A percentile compares a stretch with the other conserved stretches of the same genome.
These are phyloP conservation scores for Liriodendron chinense DNA, from an alignment of 164 flowering plant genomes.

Conservation along the genomic window DNA sequence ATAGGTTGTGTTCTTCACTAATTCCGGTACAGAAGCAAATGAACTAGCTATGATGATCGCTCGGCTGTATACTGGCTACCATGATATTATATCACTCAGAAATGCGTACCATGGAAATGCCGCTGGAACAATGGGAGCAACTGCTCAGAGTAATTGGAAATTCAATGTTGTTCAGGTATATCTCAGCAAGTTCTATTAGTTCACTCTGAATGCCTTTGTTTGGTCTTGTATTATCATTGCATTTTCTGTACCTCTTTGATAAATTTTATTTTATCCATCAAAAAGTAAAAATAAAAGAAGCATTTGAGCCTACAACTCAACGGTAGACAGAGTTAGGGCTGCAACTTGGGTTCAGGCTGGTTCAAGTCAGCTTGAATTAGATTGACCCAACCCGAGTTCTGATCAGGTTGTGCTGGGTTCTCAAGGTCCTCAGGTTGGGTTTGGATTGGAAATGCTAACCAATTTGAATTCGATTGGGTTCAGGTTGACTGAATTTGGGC, in stretches of 20 bases:
- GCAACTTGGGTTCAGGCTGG: too few species aligned
- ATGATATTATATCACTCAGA: slow-evolving; percentile 79
- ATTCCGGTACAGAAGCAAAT: slow-evolving; percentile 98
- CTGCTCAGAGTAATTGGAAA: slow-evolving; percentile 79
- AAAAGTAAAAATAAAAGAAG: too few species aligned
- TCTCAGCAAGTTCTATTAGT: neutral
- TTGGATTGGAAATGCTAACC: too few species aligned
- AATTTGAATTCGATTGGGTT: too few species aligned
- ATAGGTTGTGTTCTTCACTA: slow-evolving; percentile 90
- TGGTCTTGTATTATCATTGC: neutral
- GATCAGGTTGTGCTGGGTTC: too few species aligned
- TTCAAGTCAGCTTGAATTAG: too few species aligned
- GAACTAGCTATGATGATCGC: slow-evolving; percentile 95
- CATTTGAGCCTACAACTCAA: neutral
- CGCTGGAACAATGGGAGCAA: slow-evolving; percentile 90
- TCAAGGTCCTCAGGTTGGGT: too few species aligned
- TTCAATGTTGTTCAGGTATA: slow-evolving; percentile 80
- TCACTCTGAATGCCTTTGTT: neutral
- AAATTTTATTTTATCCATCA: neutral
- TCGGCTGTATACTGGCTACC: slow-evolving; percentile 69
- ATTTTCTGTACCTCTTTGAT: neutral
- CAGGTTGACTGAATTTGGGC: too few species aligned
- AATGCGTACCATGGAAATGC: slow-evolving; percentile 95
- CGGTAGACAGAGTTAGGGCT: too few species aligned
- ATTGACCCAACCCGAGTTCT: too few species aligned